phyloP scores from a whole-genome alignment of 2,329 filamentous ascomycete species.

The Colletotrichum sp. region DNA sequence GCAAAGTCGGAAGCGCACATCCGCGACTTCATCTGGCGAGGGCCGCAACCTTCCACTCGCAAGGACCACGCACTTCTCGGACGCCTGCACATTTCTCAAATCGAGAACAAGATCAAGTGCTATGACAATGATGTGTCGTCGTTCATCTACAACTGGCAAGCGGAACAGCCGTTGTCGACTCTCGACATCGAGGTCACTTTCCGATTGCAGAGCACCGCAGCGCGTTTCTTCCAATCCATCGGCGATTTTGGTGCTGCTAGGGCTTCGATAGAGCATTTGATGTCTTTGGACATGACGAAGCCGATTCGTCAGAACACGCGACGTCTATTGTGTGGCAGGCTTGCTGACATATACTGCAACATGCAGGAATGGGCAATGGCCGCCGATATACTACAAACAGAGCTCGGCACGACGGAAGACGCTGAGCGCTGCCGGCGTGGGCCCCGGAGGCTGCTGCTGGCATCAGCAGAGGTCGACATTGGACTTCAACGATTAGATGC shows the following conservation, averaged over 20 bases:
- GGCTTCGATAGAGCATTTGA: conserved; percentile 34
- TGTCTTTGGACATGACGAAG: conserved; percentile 28
- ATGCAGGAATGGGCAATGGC: conserved; percentile 28
- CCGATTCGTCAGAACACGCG: conserved; percentile 30
- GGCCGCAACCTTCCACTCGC: conserved; percentile 19
- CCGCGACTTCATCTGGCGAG: conserved; percentile 26
- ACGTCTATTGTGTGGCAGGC: conserved; percentile 27
- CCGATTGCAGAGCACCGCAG: conserved; percentile 34
- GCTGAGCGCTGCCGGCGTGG: conserved; percentile 24
- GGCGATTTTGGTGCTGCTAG: conserved; percentile 33
- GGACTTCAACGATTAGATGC: conserved; percentile 23
- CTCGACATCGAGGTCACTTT: conserved; percentile 38
- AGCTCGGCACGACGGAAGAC: conserved; percentile 24
- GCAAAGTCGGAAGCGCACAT: conserved; percentile 29
- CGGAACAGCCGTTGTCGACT: conserved; percentile 29
- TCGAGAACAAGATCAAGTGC: conserved; percentile 38
- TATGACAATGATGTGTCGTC: conserved; percentile 33
- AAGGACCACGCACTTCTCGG: conserved; percentile 33
- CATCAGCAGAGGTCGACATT: conserved; percentile 27
- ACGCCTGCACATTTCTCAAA: conserved; percentile 36
- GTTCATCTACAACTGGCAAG: conserved; percentile 35
- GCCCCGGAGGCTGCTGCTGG: conserved; percentile 29
- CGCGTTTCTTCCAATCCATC: conserved; percentile 36
- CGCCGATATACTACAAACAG: conserved; percentile 23
- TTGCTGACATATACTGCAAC: conserved; percentile 35